Base-by-base conservation (phyloP, 169 alveolate genomes). In the Eimeria praecox region DNA sequence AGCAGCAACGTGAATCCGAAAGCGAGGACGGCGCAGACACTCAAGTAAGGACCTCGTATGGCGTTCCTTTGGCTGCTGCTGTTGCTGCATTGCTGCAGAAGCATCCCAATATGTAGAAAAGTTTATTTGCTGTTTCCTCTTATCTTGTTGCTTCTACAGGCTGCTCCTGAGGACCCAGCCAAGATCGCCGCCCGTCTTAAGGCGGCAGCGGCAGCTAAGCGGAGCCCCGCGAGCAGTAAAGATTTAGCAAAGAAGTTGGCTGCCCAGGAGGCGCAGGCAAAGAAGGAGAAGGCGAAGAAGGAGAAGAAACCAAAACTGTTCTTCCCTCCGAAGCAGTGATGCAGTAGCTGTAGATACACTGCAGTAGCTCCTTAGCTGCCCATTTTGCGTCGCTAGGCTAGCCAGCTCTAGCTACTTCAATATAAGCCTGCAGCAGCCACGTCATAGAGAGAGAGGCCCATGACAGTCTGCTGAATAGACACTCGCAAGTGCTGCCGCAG, bases 141-240 rank as follows among this genome's bases (percentile, higher is more conserved):
- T n/a, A n/a, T n/a, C n/a, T n/a, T 82, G 49, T 20, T 82, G 89
- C 66, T 80, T 33, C 73, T 86, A 54, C 92, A 86, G 92, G 92
- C 62, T 18, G 92, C 78, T 12, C 80, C 92, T 14, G 92, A 86
- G 27, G 92, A 86, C 59, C 92, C 92, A 3, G 92, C 92, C 46
- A 86, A 86, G 80, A 86, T 86, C 59, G 92, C 92, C 30, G 92
- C 92, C 59, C 92, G 92, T 30, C 66, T 86, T 33, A 86, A 86
- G 66, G 92, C 92, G 38, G 92, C 92, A n/a, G 92, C 92, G 49
- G 92, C 92, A 35, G 92, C 92, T 54, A 86, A 86, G 64, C 78
- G 80, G 54, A 86, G 78, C 92, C 80, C 54, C 5, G 78, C 92
- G 24, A 86, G 80, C 82, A 86, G 92, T 59, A 86, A 86, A 40